phyloP scores from a whole-genome alignment of 2,329 filamentous ascomycete genomes.

The Diaporthe citrichinensis region DNA sequence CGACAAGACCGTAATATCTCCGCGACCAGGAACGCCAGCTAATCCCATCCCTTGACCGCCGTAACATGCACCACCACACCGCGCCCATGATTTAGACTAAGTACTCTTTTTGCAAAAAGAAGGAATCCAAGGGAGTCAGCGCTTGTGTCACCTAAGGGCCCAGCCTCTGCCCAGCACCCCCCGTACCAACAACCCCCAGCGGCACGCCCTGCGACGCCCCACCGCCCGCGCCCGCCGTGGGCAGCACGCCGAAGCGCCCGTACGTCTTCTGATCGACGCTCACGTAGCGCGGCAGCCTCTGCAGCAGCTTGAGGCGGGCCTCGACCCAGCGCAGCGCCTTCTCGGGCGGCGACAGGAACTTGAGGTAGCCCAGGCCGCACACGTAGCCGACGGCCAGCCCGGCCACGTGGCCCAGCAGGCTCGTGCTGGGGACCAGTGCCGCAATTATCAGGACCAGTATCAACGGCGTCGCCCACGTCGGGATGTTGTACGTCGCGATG shows the following conservation, averaged over 20 bases:
- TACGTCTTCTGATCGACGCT: slow-evolving; percentile 97
- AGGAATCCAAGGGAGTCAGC: not conserved
- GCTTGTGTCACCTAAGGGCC: slow-evolving; percentile 65
- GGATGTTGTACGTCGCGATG: slow-evolving; percentile 76
- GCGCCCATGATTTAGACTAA: not conserved
- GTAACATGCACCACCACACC: not conserved
- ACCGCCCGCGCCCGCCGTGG: slow-evolving; percentile 53
- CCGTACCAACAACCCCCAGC: slow-evolving; percentile 73
- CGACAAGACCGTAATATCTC: slow-evolving; percentile 1
- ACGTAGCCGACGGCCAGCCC: slow-evolving; percentile 87
- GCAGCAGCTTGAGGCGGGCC: slow-evolving; percentile 86
- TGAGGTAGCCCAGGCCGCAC: slow-evolving; percentile 90
- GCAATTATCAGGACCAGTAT: slow-evolving; percentile 80
- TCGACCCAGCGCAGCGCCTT: slow-evolving; percentile 90
- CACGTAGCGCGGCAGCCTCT: slow-evolving; percentile 89
- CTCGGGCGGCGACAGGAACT: slow-evolving; percentile 90
- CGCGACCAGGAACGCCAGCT: slow-evolving; percentile 30
- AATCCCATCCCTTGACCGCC: not conserved
- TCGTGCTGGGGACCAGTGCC: slow-evolving; percentile 84
- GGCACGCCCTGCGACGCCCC: slow-evolving; percentile 71
- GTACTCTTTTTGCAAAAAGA: not conserved
- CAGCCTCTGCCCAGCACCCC: slow-evolving; percentile 69
- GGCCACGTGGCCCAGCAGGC: slow-evolving; percentile 88
- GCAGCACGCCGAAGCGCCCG: slow-evolving; percentile 90
- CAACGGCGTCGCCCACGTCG: slow-evolving; percentile 93